A percentile compares a stretch with the other conserved stretches of the same genome.
phyloP scores from a whole-genome alignment of 805 yeast species.

The Metschnikowia bowlesiae region DNA sequence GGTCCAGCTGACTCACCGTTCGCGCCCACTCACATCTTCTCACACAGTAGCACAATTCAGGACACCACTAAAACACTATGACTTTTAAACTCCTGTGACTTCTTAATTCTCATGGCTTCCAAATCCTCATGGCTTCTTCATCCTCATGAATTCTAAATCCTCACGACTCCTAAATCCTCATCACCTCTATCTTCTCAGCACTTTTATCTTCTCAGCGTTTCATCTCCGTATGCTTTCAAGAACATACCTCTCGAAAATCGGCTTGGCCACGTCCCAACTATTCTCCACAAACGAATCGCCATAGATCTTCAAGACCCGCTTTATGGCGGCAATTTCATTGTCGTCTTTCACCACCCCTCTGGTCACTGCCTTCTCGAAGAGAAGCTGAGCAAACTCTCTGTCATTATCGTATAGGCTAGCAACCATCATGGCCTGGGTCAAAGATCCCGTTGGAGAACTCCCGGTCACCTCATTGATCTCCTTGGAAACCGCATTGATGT shows the following conservation, averaged over 20 bases:
- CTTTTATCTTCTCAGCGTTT: not conserved
- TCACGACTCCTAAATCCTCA: too few species aligned
- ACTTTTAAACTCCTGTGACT: too few species aligned
- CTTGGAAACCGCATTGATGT: constrained; percentile 34
- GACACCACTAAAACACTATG: too few species aligned
- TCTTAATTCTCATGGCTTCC: too few species aligned
- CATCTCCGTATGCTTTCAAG: constrained; percentile 10
- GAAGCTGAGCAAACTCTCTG: constrained; percentile 50
- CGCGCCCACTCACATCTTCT: not conserved
- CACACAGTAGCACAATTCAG: not conserved
- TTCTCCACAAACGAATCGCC: constrained; percentile 46
- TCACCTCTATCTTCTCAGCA: too few species aligned
- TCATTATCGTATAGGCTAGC: constrained; percentile 43
- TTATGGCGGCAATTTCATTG: constrained; percentile 37
- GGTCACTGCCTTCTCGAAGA: constrained; percentile 44
- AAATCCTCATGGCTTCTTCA: too few species aligned
- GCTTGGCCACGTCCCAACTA: constrained; percentile 29
- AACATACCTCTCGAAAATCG: constrained; percentile 28
- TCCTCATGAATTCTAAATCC: too few species aligned
- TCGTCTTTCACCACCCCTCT: constrained; percentile 36
- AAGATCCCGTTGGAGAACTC: constrained; percentile 39
- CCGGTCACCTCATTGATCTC: constrained; percentile 24
- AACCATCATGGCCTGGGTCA: constrained; percentile 46
- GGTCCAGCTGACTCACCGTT: not conserved
- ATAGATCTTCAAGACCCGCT: constrained; percentile 42